A percentile compares a stretch with the other conserved stretches of the same genome.
phyloP scores from a whole-genome alignment of 2,329 filamentous ascomycete species.

The Calcarisporium arbuscula region DNA sequence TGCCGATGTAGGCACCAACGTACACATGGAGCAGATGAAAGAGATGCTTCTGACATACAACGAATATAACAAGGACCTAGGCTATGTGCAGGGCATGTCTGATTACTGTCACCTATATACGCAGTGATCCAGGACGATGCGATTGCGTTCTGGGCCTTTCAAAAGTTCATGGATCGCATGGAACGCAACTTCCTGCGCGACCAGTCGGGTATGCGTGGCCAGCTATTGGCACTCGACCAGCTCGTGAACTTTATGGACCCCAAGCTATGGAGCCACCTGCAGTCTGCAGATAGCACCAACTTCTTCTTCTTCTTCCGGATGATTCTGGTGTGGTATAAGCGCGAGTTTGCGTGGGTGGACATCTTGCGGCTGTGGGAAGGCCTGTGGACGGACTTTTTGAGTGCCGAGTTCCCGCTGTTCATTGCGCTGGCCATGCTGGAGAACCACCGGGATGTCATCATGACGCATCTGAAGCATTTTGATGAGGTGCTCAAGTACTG shows the following conservation, averaged over 20 bases:
- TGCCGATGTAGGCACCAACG: slow-evolving; percentile 86
- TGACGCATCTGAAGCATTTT: slow-evolving; percentile 88
- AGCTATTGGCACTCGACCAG: slow-evolving; percentile 86
- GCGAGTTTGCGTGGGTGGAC: slow-evolving; percentile 88
- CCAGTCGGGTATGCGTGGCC: slow-evolving; percentile 91
- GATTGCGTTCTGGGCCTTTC: slow-evolving; percentile 93
- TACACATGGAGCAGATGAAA: slow-evolving; percentile 97
- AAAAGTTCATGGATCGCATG: slow-evolving; percentile 96
- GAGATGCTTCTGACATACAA: slow-evolving; percentile 99
- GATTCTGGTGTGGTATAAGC: slow-evolving; percentile 98
- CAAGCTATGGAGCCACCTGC: slow-evolving; percentile 82
- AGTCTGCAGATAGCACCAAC: slow-evolving; percentile 89
- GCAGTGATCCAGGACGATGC: slow-evolving; percentile 97
- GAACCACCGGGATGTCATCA: slow-evolving; percentile 93
- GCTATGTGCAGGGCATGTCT: slow-evolving; percentile 98
- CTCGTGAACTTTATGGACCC: slow-evolving; percentile 96
- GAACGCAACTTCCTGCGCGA: slow-evolving; percentile 94
- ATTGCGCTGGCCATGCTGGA: slow-evolving; percentile 90
- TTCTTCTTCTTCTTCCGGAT: slow-evolving; percentile 99
- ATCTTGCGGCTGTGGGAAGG: slow-evolving; percentile 85
- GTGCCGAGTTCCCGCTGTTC: slow-evolving; percentile 89
- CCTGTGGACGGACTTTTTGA: slow-evolving; percentile 89
- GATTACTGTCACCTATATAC: slow-evolving; percentile 93
- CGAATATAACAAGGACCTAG: slow-evolving; percentile 90
- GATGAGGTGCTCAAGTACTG: slow-evolving; percentile 96